Conservation (phyloP, 2,329 filamentous ascomycete genomes). For the Clonostachys solani region DNA sequence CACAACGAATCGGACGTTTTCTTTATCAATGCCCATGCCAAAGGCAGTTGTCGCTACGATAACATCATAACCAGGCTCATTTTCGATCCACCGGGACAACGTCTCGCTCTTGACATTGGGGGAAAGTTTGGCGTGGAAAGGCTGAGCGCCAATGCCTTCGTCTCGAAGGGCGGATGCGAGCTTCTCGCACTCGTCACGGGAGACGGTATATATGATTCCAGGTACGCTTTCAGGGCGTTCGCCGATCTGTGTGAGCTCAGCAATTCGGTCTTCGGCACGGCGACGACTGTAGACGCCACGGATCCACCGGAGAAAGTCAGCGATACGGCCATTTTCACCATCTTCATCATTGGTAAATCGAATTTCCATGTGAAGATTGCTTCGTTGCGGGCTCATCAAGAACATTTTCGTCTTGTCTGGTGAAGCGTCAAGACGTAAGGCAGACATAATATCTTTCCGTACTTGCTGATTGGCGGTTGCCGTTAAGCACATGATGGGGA, state of each 20-base stretch:
- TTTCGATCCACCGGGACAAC: slow-evolving; percentile 66
- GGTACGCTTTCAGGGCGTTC: slow-evolving; percentile 61
- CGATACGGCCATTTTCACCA: slow-evolving; percentile 55
- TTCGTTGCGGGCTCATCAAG: slow-evolving; percentile 76
- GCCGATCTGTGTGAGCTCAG: slow-evolving; percentile 49
- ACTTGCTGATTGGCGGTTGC: slow-evolving; percentile 84
- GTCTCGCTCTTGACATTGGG: slow-evolving; percentile 68
- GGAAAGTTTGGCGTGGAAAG: slow-evolving; percentile 68
- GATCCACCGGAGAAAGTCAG: slow-evolving; percentile 75
- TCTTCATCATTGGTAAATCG: slow-evolving; percentile 76
- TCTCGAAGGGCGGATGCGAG: slow-evolving; percentile 61
- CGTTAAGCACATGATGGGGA: slow-evolving; percentile 89
- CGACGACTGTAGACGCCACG: slow-evolving; percentile 68
- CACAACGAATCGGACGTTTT: slow-evolving; percentile 88
- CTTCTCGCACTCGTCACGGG: slow-evolving; percentile 68
- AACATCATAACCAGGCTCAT: slow-evolving; percentile 76
- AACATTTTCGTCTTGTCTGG: slow-evolving; percentile 65
- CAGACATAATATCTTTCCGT: slow-evolving; percentile 74
- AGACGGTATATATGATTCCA: slow-evolving; percentile 78
- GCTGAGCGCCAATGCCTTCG: slow-evolving; percentile 68
- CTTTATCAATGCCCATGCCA: slow-evolving; percentile 97
- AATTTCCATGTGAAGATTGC: slow-evolving; percentile 88
- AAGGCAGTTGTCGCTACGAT: slow-evolving; percentile 96
- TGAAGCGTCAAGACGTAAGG: slow-evolving; percentile 61
- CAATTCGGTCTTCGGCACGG: slow-evolving; percentile 49